Base-by-base conservation (phyloP, 257 asterid genomes). In the Solanum infundibuliforme region DNA sequence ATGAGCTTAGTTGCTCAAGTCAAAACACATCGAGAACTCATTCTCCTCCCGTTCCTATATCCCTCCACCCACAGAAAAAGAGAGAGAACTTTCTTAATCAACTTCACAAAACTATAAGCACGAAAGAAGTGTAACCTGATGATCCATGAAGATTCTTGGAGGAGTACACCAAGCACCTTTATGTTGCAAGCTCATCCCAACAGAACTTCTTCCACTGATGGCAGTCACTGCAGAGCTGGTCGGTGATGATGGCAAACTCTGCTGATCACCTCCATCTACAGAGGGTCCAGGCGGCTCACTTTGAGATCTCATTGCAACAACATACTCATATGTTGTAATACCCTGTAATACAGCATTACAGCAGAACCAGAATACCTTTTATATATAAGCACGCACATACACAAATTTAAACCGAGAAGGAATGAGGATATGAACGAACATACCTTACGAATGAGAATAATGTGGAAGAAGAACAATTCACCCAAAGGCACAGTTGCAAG, bases 161-260 rank as follows among this genome's bases (percentile, higher is more conserved):
- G 99, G 99, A 87, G 99, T 97, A 86, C 99, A 97, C 98, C 98
- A 97, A 91, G 99, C 95, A 84, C 99, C 98, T 93, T 94, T 96
- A 88, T 95, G 92, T 71, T 92, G 99, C 91, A 96, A 88, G 84
- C 98, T 98, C 94, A 88, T 93, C 87, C 99, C 99, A 87, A 95
- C 93, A 1, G 99, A 96, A 91, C 98, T 96, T 94, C 98, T 92
- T 85, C 98, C 99, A 58, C 99, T 96, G 62, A 92, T 86, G 68
- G 95, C 99, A 36, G 99, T 96, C 87, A 95, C 99, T 39, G 99
- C 99, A 84, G 99, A 96, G 86, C 98, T 93, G 39, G 98, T 91
- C 23, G 99, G 98, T 23, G 99, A 95, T 72, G 98, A 95, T 69
- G 99, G 98, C 90, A 94, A 72, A 89, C 99, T 96, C 90, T 92